Evolutionary conservation across 164 flowering plant genomes (phyloP), one percentile per base, ranked within the genome.

Genomic region (Macadamia tetraphylla): DNA sequence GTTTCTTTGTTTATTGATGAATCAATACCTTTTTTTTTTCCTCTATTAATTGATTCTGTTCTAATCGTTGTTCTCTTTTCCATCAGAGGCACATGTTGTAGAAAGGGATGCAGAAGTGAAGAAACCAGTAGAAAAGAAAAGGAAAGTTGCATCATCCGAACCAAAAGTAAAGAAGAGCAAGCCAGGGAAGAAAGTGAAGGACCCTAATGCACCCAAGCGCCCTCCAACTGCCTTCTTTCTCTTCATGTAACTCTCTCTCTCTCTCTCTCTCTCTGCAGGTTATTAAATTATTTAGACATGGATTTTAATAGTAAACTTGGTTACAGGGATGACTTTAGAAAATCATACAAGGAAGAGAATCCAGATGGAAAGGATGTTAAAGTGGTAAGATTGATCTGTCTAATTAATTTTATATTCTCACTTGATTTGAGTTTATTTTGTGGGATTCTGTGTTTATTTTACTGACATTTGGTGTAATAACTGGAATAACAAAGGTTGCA

Each of bases 151-250:
- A 14, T 55, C 84, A 48, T 46, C 74, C 9, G 86, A 80, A 40
- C 73, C 88, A 10, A 85, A 77, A 55, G 35, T 85, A 6, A 94
- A 82, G 77, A 89, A 73, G 65, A 66, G 71, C 7, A 85, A 68
- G 65, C 80, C 71, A 49, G 73, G 18, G 63, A 81, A 82, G 80
- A 87, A 81, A 65, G 79, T 51, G 18, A 83, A 77, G 52, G 85
- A 86, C 73, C 83, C 90, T 3, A 92, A 83, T 73, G 80, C 59
- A 79, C 96, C 89, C 8, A 94, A 94, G 75, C 92, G 98, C 17
- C 96, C 98, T 71, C 85, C 82, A 17, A 87, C 92, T 66, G 96
- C 97, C 4, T 94, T 88, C 80, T 94, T 94, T 29, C 6, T 88
- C 66, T 92, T 94, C 88, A 78, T 94, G 99, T 94, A 81, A 64